Evolutionary conservation across 371 early-diverging fungal genomes (phyloP).

Genomic region (Actinomucor elegans): DNA sequence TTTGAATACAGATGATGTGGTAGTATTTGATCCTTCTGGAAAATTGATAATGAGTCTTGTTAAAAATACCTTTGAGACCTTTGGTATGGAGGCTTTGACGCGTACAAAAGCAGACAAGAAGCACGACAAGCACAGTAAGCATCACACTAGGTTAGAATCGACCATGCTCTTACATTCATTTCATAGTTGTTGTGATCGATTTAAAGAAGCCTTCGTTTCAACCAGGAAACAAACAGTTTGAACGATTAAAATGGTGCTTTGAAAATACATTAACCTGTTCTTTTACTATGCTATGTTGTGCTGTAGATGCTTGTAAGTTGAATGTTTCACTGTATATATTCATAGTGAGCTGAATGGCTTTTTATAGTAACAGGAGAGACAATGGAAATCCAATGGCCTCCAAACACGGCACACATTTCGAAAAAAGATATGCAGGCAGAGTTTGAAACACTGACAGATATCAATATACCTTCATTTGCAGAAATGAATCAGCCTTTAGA

Average conservation of each 20-base stretch:
- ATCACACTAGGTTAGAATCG: too few relatives aligned
- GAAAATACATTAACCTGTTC: slow-evolving; percentile 43
- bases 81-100: slow-evolving; percentile 49
- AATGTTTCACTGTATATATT: neutral
- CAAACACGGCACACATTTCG: neutral
- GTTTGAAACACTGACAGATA: slow-evolving; percentile 24
- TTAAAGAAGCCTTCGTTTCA: slow-evolving; percentile 33
- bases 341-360: too few relatives aligned
- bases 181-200: slow-evolving; percentile 52
- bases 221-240: slow-evolving; percentile 50
- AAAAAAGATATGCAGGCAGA: slow-evolving; percentile 21
- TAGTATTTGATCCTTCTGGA: slow-evolving; percentile 52
- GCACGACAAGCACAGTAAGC: slow-evolving; percentile 53
- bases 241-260: slow-evolving; percentile 58
- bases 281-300: slow-evolving; percentile 47
- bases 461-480: slow-evolving; percentile 32
- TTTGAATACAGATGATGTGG: slow-evolving; percentile 56
- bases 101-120: slow-evolving; percentile 36
- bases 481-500: slow-evolving; percentile 19
- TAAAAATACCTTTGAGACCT: slow-evolving; percentile 57
- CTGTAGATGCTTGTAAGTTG: slow-evolving; percentile 37
- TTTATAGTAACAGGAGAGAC: slow-evolving; percentile 24
- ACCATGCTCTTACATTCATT: too few relatives aligned
- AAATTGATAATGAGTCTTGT: slow-evolving; percentile 49
- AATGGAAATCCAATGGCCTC: slow-evolving; percentile 37